These are phyloP conservation scores for Gossypium stocksii DNA, from an alignment of 345 rosid genomes.

Conservation along the genomic window DNA sequence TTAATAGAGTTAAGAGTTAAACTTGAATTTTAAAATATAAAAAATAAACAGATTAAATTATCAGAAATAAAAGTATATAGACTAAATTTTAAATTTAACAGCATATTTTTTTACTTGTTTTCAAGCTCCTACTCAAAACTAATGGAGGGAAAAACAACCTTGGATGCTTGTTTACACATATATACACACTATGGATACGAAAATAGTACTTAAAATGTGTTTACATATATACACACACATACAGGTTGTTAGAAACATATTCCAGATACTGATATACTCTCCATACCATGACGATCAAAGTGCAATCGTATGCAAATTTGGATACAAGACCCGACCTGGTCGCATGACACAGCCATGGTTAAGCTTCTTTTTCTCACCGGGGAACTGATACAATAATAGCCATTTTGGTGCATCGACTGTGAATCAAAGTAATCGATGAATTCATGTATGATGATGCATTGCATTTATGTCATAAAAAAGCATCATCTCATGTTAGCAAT, in stretches of 20 bases:
- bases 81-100: too few relatives aligned
- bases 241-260: background rate
- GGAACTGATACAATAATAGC: background rate
- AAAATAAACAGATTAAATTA: too few relatives aligned
- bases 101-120: too few relatives aligned
- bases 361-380: background rate
- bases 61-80: fast-evolving
- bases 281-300: background rate
- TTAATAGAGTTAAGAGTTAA: too few relatives aligned
- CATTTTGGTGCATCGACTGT: background rate
- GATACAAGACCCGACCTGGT: background rate
- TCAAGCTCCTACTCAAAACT: too few relatives aligned
- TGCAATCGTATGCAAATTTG: background rate
- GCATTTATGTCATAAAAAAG: background rate
- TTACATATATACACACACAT: too few relatives aligned
- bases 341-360: background rate
- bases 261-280: background rate
- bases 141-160: too few relatives aligned
- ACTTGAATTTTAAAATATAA: too few relatives aligned
- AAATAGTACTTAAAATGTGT: too few relatives aligned
- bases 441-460: background rate
- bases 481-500: too few relatives aligned
- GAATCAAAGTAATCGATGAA: background rate
- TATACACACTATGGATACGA: too few relatives aligned
- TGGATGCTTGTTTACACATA: too few relatives aligned